Conservation (phyloP, 257 asterid species). For the Forsythia viridissima region DNA sequence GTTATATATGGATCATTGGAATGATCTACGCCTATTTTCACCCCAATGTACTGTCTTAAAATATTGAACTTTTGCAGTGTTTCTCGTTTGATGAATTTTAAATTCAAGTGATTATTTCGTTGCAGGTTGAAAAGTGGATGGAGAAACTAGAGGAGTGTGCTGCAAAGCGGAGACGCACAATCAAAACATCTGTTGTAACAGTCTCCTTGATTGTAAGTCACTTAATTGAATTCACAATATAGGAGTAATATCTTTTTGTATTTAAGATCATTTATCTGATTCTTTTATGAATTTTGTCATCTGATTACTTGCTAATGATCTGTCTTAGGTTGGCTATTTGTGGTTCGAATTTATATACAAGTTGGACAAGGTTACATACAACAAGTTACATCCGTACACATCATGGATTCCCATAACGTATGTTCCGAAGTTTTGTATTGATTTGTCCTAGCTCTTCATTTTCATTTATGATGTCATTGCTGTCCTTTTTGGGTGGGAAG, state of each 20-base stretch:
- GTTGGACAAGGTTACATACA: conserved; percentile 86
- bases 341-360: conserved; percentile 91
- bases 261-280: not conserved
- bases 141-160: conserved; percentile 93
- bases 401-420: conserved; percentile 99
- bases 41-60: conserved; percentile 56
- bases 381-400: conserved; percentile 96
- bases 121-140: conserved; percentile 93
- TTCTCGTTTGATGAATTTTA: conserved; percentile 15
- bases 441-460: not conserved
- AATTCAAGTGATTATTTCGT: conserved; percentile 15
- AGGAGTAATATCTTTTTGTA: not conserved
- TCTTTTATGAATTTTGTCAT: not conserved
- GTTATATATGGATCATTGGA: conserved; percentile 84
- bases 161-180: conserved; percentile 65
- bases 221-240: conserved; percentile 7
- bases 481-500: conserved; percentile 11
- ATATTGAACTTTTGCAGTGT: conserved; percentile 8
- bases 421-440: conserved; percentile 21
- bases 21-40: conserved; percentile 83
- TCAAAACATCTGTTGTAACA: conserved; percentile 62
- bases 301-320: conserved; percentile 10
- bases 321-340: conserved; percentile 56
- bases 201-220: conserved; percentile 61
- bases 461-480: not conserved